Base-by-base conservation (phyloP, 2,329 filamentous ascomycete genomes). In the Mycosphaerella sp. region DNA sequence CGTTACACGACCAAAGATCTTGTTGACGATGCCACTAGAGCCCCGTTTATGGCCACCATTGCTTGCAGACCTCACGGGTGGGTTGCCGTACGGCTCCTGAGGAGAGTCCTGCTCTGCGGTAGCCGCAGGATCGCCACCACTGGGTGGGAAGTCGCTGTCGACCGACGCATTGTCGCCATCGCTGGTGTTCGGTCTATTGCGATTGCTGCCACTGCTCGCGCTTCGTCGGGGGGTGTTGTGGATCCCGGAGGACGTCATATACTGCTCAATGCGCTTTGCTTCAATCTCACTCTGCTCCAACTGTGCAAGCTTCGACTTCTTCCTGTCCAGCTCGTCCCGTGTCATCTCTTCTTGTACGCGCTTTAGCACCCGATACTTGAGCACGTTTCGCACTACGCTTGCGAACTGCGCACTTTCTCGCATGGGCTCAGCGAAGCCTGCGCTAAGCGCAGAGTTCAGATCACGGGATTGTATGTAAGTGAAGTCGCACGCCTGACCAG, bases 321-420 rank as follows among this genome's bases (percentile, higher is more conserved):
- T 97, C 76, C 91, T 95, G 49, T 85, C 80, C 9, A 98, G 76
- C 63, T 98, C 90, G 53, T 98, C 93, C 40, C 85, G 85, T 1
- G 93, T 97, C 84, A 97, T 91, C 66, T 98, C 93, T 68, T 97
- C 89, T 66, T 98, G 93, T 47, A 98, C 88, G 41, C 93, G 81
- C 74, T 98, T 98, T 56, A 96, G 74, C 2, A 97, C 85, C 13
- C 93, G 79, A 67, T 96, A 98, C 58, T 87, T 82, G 49, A 98
- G 74, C 30, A 98, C 91, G 59, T 77, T 87, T 37, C 90, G 82
- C 3, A 98, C 93, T 1, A 98, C 89, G 9, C 93, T 88, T 0
- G 93, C 93, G 68, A 98, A 98, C 65, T 98, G 93, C 10, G 93
- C 90, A 63, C 89, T 95, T 71, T 98, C 93, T 49, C 94, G 82